Percentiles rank a stretch among this genome's conserved stretches.
Evolutionary conservation across 164 flowering plant genomes (phyloP).

Genomic region (Pachysandra terminalis): DNA sequence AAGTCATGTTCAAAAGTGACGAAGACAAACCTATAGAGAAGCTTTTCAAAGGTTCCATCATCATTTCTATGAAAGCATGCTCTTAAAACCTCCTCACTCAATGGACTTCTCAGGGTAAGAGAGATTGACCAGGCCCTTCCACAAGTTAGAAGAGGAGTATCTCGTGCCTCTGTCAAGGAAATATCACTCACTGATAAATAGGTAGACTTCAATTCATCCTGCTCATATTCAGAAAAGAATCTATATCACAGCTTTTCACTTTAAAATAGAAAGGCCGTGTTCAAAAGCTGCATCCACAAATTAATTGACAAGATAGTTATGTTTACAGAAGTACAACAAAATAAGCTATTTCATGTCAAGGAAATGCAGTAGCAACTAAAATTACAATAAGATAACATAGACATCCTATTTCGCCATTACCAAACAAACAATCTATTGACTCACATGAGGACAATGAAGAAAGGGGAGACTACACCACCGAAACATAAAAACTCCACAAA

Average conservation of each 20-base stretch:
- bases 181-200: constrained; percentile 25
- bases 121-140: constrained; percentile 91
- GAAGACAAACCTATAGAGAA: constrained; percentile 71
- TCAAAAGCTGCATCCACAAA: not conserved
- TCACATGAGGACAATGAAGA: not conserved
- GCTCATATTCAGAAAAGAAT: constrained; percentile 9
- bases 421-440: constrained; percentile 1
- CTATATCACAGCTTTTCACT: not conserved
- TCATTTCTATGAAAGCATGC: constrained; percentile 35
- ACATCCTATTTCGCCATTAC: not conserved
- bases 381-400: not conserved
- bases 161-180: constrained; percentile 20
- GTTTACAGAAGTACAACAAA: not conserved
- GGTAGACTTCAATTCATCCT: constrained; percentile 49
- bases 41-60: constrained; percentile 36
- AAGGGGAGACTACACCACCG: not conserved
- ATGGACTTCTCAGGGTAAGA: constrained; percentile 44
- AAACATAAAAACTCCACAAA: not conserved
- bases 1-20: constrained; percentile 3
- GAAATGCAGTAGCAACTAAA: not conserved
- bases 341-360: not conserved
- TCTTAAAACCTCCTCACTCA: constrained; percentile 52
- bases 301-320: not conserved
- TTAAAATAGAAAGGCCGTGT: not conserved
- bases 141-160: constrained; percentile 44